phyloP scores from a whole-genome alignment of 2,329 filamentous ascomycete genomes.

The Aspergillus sojae region DNA sequence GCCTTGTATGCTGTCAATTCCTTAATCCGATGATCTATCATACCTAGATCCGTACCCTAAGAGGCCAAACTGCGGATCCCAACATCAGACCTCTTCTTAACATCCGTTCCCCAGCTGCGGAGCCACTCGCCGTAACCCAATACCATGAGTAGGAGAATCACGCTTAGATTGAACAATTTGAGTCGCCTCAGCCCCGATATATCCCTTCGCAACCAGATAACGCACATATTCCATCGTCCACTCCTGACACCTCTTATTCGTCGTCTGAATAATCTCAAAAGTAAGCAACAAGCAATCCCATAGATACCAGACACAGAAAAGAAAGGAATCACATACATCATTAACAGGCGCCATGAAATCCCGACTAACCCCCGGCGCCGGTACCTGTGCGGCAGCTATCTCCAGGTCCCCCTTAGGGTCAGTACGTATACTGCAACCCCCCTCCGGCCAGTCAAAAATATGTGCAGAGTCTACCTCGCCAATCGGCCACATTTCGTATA shows the following conservation, averaged over 20 bases:
- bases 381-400: conserved; percentile 27
- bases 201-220: conserved; percentile 24
- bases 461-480: too few relatives aligned
- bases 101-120: neutral
- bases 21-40: too few relatives aligned
- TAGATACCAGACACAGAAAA: too few relatives aligned
- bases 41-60: too few relatives aligned
- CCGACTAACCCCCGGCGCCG: conserved; percentile 32
- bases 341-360: conserved; percentile 29
- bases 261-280: too few relatives aligned
- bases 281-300: too few relatives aligned
- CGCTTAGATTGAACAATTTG: conserved; percentile 32
- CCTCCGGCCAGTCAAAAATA: too few relatives aligned
- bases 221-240: conserved; percentile 39
- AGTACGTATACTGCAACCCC: too few relatives aligned
- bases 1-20: too few relatives aligned
- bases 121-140: conserved; percentile 24
- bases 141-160: conserved; percentile 32
- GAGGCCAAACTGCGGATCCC: too few relatives aligned
- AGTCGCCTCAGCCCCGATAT: conserved; percentile 26
- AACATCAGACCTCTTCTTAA: neutral
- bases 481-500: too few relatives aligned
- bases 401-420: too few relatives aligned
- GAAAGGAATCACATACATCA: neutral
- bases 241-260: conserved; percentile 37